Percentiles rank a stretch among this genome's conserved stretches.
Evolutionary conservation across 352 stramenopile species (phyloP).

Genomic region (Globisporangium okanoganense): DNA sequence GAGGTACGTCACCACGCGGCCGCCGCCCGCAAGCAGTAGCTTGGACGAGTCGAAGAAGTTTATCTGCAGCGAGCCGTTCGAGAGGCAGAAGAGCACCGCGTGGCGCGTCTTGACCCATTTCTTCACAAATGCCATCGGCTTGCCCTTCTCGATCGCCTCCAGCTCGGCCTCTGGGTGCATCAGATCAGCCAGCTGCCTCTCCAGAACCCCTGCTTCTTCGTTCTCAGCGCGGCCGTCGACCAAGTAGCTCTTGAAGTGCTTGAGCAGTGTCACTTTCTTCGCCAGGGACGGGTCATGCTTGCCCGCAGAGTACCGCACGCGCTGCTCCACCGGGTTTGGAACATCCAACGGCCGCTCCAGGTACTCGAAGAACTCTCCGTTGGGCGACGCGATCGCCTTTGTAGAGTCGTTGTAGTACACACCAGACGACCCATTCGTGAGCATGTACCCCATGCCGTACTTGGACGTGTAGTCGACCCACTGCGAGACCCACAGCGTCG

Average conservation of each 20-base stretch:
- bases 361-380: constrained; percentile 93
- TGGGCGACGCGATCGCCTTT: constrained; percentile 93
- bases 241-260: constrained; percentile 97
- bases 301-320: constrained; percentile 40
- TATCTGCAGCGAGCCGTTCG: constrained; percentile 94
- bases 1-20: constrained; percentile 87
- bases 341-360: constrained; percentile 84
- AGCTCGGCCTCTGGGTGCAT: constrained; percentile 19
- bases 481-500: constrained; percentile 92
- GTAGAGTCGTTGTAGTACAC: constrained; percentile 99
- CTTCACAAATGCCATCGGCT: constrained; percentile 92
- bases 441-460: constrained; percentile 98
- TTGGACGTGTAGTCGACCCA: constrained; percentile 99
- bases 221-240: constrained; percentile 76
- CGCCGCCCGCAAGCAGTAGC: constrained; percentile 91
- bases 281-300: constrained; percentile 87
- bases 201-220: constrained; percentile 40
- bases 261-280: constrained; percentile 98
- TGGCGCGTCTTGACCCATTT: constrained; percentile 99
- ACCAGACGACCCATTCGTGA: constrained; percentile 92
- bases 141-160: constrained; percentile 21
- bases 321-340: constrained; percentile 24
- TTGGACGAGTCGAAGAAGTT: constrained; percentile 98
- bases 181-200: constrained; percentile 34
- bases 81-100: constrained; percentile 97